These are phyloP conservation scores for Verticillium nubilum DNA, from an alignment of 2,329 filamentous ascomycete species.

Conservation along the genomic window DNA sequence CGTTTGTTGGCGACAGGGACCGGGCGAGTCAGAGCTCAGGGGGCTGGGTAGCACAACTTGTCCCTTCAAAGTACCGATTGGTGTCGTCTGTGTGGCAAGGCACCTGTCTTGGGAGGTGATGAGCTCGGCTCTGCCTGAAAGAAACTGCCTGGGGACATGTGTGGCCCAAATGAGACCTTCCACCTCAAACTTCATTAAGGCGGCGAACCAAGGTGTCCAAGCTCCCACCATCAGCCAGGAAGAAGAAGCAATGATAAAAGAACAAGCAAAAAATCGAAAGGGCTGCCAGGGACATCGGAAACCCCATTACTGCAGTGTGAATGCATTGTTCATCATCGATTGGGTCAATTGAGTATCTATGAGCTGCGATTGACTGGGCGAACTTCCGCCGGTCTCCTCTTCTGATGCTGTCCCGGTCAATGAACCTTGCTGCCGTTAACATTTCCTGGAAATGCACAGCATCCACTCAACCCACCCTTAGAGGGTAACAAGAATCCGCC, in stretches of 20 bases:
- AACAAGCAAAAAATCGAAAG: slow-evolving; percentile 10
- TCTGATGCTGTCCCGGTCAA: neutral
- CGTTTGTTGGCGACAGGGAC: neutral
- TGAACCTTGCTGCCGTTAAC: neutral
- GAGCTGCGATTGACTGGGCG: neutral
- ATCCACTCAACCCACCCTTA: neutral
- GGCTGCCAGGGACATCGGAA: neutral
- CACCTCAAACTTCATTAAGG: slow-evolving; percentile 1
- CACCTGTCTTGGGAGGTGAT: slow-evolving; percentile 4
- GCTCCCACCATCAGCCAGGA: slow-evolving; percentile 5
- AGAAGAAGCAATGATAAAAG: slow-evolving; percentile 6
- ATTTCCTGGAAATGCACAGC: neutral
- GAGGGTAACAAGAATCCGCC: neutral
- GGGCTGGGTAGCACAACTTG: slow-evolving; percentile 1
- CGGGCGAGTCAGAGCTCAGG: slow-evolving; percentile 2
- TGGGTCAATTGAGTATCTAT: neutral
- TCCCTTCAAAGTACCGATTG: neutral
- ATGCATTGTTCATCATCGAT: neutral
- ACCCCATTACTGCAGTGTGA: neutral
- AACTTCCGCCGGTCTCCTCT: neutral
- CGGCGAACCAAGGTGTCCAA: slow-evolving; percentile 6
- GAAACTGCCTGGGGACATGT: slow-evolving; percentile 4
- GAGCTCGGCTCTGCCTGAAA: neutral
- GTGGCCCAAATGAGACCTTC: neutral
- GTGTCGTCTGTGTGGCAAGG: neutral